phyloP scores from a whole-genome alignment of 108 stramenopile genomes.

The Nitzschia putrida region DNA sequence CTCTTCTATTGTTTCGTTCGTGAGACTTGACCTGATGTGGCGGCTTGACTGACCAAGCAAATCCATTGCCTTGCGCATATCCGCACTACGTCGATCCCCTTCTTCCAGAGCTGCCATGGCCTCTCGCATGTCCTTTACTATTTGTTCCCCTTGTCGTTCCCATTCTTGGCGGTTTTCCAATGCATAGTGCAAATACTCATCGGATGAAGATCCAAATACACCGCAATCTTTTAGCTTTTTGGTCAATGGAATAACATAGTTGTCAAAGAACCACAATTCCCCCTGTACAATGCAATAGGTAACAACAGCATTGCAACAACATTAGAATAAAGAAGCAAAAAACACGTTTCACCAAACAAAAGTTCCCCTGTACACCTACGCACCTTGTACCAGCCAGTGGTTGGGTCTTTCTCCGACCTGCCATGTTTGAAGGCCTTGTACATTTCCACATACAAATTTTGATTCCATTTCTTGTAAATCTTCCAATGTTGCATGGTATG shows the following conservation, averaged over 20 bases:
- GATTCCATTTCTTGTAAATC: slow-evolving; percentile 55
- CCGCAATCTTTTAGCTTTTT: slow-evolving; percentile 10
- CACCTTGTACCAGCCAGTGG: slow-evolving; percentile 11
- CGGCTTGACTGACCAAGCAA: no score
- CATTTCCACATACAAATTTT: slow-evolving; percentile 47
- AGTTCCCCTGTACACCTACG: background rate
- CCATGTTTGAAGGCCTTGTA: slow-evolving; percentile 42
- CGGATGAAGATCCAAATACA: slow-evolving; percentile 12
- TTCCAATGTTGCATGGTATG: slow-evolving; percentile 58
- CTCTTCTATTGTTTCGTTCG: no score
- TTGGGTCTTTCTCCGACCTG: slow-evolving; percentile 9
- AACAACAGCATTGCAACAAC: background rate
- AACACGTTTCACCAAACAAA: no score
- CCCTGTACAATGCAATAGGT: background rate
- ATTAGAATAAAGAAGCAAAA: no score
- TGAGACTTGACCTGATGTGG: no score
- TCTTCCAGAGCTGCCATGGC: background rate
- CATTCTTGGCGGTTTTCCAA: slow-evolving; percentile 10
- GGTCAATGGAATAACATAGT: slow-evolving; percentile 9
- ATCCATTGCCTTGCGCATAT: no score
- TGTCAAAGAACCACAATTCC: slow-evolving; percentile 17
- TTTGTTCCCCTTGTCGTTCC: slow-evolving; percentile 5
- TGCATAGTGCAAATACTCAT: slow-evolving; percentile 20
- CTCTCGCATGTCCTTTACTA: background rate
- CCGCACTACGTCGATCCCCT: background rate